Percentiles rank a stretch among this genome's conserved stretches.
Evolutionary conservation across 2,329 filamentous ascomycete species (phyloP).

Genomic region (Orbilia blumenaviensis): DNA sequence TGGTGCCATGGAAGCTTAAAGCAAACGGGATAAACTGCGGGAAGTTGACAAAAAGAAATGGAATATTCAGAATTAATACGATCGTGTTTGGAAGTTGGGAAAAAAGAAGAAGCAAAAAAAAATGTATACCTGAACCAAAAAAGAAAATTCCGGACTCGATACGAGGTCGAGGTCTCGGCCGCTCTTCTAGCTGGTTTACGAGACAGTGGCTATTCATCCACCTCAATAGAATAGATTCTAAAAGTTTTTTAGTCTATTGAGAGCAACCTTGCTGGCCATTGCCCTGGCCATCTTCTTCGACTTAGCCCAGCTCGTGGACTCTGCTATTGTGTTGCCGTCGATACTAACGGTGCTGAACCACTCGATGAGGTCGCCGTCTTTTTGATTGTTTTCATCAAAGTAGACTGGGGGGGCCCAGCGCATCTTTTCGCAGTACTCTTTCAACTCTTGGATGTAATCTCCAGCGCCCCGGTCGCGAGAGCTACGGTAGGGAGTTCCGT

Average conservation of each 20-base stretch:
- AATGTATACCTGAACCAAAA: too few relatives aligned
- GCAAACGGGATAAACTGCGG: too few relatives aligned
- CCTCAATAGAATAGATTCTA: background rate
- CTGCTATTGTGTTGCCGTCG: slow-evolving; percentile 42
- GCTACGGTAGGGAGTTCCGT: background rate
- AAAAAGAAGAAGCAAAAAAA: too few relatives aligned
- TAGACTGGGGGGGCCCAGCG: slow-evolving; percentile 25
- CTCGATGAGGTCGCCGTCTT: slow-evolving; percentile 53
- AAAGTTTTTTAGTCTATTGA: slow-evolving; percentile 7
- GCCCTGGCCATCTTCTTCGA: slow-evolving; percentile 45
- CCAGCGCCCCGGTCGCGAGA: background rate
- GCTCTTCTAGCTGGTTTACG: too few relatives aligned
- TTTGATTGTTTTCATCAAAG: slow-evolving; percentile 50
- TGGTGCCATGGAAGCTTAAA: too few relatives aligned
- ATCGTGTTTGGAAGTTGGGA: too few relatives aligned
- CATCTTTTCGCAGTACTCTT: slow-evolving; percentile 44
- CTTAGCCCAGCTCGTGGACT: slow-evolving; percentile 7
- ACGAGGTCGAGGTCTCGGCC: too few relatives aligned
- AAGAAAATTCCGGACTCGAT: too few relatives aligned
- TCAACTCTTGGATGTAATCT: slow-evolving; percentile 36
- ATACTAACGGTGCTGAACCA: slow-evolving; percentile 55
- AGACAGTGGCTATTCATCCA: too few relatives aligned
- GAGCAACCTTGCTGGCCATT: slow-evolving; percentile 28
- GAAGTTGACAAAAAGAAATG: too few relatives aligned
- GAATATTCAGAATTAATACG: too few relatives aligned